A percentile compares a stretch with the other conserved stretches of the same genome.
Conservation (phyloP, 2,329 filamentous ascomycete genomes). For the Aspergillus nomiae region DNA sequence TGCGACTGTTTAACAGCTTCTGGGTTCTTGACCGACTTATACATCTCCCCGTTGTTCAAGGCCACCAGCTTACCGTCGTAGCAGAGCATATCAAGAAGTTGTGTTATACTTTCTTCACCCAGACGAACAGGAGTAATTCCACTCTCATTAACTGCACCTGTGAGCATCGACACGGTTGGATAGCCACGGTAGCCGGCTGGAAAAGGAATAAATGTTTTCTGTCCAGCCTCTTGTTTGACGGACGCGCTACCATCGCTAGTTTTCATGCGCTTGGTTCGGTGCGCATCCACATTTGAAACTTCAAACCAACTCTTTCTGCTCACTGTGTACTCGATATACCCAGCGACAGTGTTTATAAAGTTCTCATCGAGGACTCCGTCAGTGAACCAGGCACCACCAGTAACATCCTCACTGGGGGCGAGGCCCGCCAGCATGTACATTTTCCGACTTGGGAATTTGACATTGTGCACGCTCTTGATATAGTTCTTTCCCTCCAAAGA, state of each 20-base stretch:
- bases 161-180: constrained; percentile 78
- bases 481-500: constrained; percentile 78
- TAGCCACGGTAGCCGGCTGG: constrained; percentile 72
- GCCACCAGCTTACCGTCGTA: constrained; percentile 82
- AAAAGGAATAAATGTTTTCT: constrained; percentile 52
- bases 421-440: constrained; percentile 93
- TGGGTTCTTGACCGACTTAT: constrained; percentile 49
- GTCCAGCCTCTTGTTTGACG: constrained; percentile 29
- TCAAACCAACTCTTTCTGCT: constrained; percentile 71
- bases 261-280: constrained; percentile 46
- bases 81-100: constrained; percentile 83
- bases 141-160: constrained; percentile 68
- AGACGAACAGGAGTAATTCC: constrained; percentile 72
- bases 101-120: constrained; percentile 73
- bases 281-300: constrained; percentile 39
- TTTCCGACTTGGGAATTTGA: constrained; percentile 86
- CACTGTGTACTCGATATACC: constrained; percentile 73
- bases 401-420: constrained; percentile 83
- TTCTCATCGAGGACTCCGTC: constrained; percentile 86
- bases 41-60: constrained; percentile 53
- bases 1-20: constrained; percentile 38
- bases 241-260: constrained; percentile 35
- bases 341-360: constrained; percentile 77
- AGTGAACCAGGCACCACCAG: constrained; percentile 92
- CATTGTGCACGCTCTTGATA: constrained; percentile 87